These are phyloP conservation scores for Coffea humblotiana DNA, from an alignment of 305 asterid species.

Conservation along the genomic window DNA sequence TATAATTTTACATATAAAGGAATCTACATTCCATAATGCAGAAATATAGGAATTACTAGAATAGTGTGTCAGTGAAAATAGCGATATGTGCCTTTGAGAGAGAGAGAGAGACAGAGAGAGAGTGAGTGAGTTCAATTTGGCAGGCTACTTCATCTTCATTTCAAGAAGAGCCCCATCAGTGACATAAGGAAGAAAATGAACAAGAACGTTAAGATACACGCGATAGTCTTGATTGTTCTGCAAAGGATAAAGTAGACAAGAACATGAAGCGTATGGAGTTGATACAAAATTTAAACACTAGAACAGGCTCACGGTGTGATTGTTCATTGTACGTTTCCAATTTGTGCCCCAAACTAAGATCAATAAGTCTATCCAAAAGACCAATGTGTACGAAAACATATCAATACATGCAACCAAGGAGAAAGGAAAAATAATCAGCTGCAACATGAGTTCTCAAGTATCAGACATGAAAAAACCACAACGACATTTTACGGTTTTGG, in stretches of 20 bases:
- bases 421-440: background rate
- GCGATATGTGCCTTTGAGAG: background rate
- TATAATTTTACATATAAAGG: background rate
- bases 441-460: background rate
- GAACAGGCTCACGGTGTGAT: background rate
- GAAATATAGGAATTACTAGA: background rate
- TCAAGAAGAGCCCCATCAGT: background rate
- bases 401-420: background rate
- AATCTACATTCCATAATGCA: background rate
- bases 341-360: background rate
- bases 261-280: background rate
- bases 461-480: background rate
- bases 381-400: background rate
- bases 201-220: constrained; percentile 1
- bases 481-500: background rate
- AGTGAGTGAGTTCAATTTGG: background rate
- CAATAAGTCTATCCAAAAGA: background rate
- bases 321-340: background rate
- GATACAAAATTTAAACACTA: background rate
- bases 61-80: background rate
- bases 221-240: background rate
- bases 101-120: background rate
- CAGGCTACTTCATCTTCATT: background rate
- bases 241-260: background rate
- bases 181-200: background rate